Conservation (phyloP, 129 eudicot species). For the Flaveria bidentis region DNA sequence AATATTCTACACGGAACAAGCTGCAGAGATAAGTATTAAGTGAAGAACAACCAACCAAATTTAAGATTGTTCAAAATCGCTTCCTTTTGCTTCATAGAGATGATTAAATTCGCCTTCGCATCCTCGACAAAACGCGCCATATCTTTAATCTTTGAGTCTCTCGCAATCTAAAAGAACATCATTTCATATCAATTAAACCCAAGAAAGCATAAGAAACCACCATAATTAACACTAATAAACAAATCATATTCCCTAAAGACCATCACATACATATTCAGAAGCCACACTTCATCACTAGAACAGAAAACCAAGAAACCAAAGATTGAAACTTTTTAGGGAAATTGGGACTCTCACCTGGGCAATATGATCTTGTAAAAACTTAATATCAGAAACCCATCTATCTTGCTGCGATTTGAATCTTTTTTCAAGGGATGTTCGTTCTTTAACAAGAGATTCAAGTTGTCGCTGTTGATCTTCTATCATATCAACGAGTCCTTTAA, state of each 20-base stretch:
- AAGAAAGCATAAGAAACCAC: neutral
- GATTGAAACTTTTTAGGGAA: neutral
- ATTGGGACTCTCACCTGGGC: constrained; percentile 37
- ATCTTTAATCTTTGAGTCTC: constrained; percentile 35
- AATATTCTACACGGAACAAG: neutral
- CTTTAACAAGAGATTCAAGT: constrained; percentile 36
- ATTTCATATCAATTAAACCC: no score
- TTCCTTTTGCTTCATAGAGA: constrained; percentile 56
- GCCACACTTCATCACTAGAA: neutral
- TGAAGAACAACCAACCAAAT: constrained; percentile 44
- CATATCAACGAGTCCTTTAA: constrained; percentile 48
- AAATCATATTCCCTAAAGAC: neutral
- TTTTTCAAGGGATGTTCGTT: constrained; percentile 47
- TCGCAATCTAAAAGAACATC: constrained; percentile 44
- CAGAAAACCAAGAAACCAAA: neutral
- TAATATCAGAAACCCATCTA: constrained; percentile 48
- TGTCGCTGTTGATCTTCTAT: constrained; percentile 40
- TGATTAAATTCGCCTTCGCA: constrained; percentile 47
- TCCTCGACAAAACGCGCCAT: constrained; percentile 42
- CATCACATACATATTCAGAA: neutral
- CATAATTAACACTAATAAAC: neutral
- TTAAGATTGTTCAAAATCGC: constrained; percentile 42
- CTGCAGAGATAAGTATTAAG: neutral
- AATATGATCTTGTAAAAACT: constrained; percentile 34
- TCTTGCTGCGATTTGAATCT: constrained; percentile 36